phyloP scores from a whole-genome alignment of 805 yeast genomes.

The Candida caryicola region DNA sequence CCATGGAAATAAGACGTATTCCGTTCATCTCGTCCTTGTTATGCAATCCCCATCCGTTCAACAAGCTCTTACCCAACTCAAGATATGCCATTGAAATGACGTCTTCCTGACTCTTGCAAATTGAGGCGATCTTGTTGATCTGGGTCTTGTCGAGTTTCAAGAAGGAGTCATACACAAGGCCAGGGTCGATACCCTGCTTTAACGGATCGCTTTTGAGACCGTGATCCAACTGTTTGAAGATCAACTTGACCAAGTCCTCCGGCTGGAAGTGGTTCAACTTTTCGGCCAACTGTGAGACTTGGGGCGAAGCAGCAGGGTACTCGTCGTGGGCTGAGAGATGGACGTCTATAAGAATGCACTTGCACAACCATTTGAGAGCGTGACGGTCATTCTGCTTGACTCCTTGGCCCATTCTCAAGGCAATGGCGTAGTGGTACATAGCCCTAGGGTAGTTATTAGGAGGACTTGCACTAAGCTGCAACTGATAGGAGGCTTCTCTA shows the following conservation, averaged over 20 bases:
- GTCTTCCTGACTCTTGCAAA: conserved; percentile 40
- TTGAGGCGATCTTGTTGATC: conserved; percentile 23
- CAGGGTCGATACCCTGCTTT: conserved; percentile 12
- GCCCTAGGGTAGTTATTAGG: conserved; percentile 58
- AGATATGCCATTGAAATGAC: conserved; percentile 50
- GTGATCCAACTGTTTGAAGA: conserved; percentile 21
- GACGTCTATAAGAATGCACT: conserved; percentile 31
- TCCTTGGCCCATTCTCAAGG: conserved; percentile 68
- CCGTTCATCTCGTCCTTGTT: conserved; percentile 55
- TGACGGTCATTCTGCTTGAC: conserved; percentile 52
- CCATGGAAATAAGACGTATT: conserved; percentile 55
- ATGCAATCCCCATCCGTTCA: conserved; percentile 54
- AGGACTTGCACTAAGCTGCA: conserved; percentile 60
- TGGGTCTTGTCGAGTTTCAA: conserved; percentile 21
- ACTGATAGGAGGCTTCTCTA: conserved; percentile 66
- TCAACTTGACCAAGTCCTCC: conserved; percentile 27
- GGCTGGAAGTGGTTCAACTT: conserved; percentile 26
- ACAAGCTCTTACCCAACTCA: conserved; percentile 58
- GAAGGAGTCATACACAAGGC: conserved; percentile 21
- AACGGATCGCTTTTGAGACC: conserved; percentile 28
- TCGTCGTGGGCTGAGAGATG: conserved; percentile 2
- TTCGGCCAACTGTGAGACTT: conserved; percentile 17
- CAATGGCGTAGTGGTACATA: conserved; percentile 65
- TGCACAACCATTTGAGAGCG: conserved; percentile 59
- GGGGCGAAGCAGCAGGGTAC: conserved; percentile 3